These are phyloP conservation scores for Linum trigynum DNA, from an alignment of 345 rosid species.

Conservation along the genomic window DNA sequence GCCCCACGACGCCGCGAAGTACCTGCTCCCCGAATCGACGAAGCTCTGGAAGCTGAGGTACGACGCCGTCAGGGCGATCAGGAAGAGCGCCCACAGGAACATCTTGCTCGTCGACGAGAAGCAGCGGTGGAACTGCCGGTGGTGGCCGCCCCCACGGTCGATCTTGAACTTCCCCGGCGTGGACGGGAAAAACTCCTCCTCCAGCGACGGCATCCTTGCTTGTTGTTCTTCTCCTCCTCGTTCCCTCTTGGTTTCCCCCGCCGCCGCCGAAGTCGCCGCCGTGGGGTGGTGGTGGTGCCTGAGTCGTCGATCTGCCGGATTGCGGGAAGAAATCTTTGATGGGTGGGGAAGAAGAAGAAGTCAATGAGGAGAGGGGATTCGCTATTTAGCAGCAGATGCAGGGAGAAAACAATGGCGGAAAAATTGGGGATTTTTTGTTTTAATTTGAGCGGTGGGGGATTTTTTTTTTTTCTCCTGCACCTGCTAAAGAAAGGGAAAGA, in stretches of 20 bases:
- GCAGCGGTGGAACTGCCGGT: slow-evolving; percentile 73
- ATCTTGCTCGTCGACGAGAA: slow-evolving; percentile 77
- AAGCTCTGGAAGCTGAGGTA: slow-evolving; percentile 72
- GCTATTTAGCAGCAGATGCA: not conserved
- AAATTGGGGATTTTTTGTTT: not conserved
- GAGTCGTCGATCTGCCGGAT: too few species aligned
- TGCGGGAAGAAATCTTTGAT: too few species aligned
- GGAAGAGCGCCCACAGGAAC: slow-evolving; percentile 86
- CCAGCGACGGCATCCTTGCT: slow-evolving; percentile 52
- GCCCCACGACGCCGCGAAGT: slow-evolving; percentile 53
- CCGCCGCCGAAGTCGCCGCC: not conserved
- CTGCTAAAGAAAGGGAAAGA: slow-evolving; percentile 30
- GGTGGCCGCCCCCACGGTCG: slow-evolving; percentile 33
- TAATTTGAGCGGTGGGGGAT: not conserved
- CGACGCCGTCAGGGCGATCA: slow-evolving; percentile 82
- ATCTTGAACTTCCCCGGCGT: slow-evolving; percentile 91
- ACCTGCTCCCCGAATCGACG: slow-evolving; percentile 64
- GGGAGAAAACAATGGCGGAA: not conserved
- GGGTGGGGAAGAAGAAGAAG: not conserved
- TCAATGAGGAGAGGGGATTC: too few species aligned
- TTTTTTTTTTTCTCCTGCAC: slow-evolving; percentile 28
- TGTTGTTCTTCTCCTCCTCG: not conserved
- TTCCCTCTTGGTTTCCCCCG: not conserved
- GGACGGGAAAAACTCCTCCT: slow-evolving; percentile 74
- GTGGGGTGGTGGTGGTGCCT: not conserved